Base-by-base conservation (phyloP, 441 rosid genomes). In the Theobroma grandiflorum region DNA sequence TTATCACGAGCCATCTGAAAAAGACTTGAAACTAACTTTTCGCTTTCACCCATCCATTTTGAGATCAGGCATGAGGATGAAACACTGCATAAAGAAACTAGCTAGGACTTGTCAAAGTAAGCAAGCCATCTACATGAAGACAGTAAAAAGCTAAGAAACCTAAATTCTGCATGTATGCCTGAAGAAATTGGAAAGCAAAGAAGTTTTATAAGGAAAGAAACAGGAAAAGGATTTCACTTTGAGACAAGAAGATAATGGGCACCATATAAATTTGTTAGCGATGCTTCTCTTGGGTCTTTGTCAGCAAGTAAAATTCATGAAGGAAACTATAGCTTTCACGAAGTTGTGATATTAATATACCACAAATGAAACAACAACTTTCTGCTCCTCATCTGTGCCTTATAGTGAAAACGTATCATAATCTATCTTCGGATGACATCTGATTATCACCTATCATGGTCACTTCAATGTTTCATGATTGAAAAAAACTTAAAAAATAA, bases 21-120 rank as follows among this genome's bases (percentile, higher is more conserved):
- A 83, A 95, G 94, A 85, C 91, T 94, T 72, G 97, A 90, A 42
- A 95, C 99, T 79, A 94, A 88, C 84, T 93, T 92, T 78, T 95
- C 99, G 84, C 99, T 95, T 87, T 95, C 99, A 70, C 98, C 99
- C 79, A 93, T 93, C 98, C 98, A 95, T 81, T 95, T 95, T 78
- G 99, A 95, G 66, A 95, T 95, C 66, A 95, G 88, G 81, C 93
- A 96, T 8, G 98, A 93, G 8, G 99, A 94, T 78, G 99, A 95
- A 71, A 95, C 89, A 80, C 97, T 90, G 53, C 26, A 16, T 11
- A 38, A 10, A 16, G 12, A 55, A n/a, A 66, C n/a, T 37, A 65
- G 1, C 66, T 40, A n/a, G 43, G 33, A 26, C 50, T 50, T 12
- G 40, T 52, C 35, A 33, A 52, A 63, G 3, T 49, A 50, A 31